Base-by-base conservation (phyloP, 257 asterid species). In the Ehretia macrophylla region DNA sequence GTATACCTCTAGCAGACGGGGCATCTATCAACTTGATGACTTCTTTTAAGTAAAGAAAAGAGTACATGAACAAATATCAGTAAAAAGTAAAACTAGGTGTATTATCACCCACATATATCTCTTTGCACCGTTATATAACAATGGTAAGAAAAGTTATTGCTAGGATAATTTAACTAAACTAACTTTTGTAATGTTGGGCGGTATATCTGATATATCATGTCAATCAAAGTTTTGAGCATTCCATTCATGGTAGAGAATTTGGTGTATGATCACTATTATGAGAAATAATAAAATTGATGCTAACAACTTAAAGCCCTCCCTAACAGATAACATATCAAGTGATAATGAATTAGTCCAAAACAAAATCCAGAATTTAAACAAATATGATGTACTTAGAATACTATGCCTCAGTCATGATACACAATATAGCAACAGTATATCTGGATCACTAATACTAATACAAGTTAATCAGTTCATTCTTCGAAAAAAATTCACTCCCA, bases 1-100 rank as follows among this genome's bases (percentile, higher is more conserved):
- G 54, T 39, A 59, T 19, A 23, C 44, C 11, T 6, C 40, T 22
- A 47, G 47, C 48, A 48, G 48, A 59, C n/a, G 65, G n/a, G 22
- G 53, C 17, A 54, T 17, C 47, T 39, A 23, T 42, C 11, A 17
- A 17, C 45, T 42, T 51, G 32, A 4, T 1, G 11, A 52, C 3
- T 27, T 27, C 35, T 27, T 17, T 4, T 40, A 17, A 9, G 27
- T n/a, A 17, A 14, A 42, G 14, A n/a, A 57, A 51, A 66, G 16
- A 50, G 13, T 4, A 20, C 8, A 63, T 16, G 50, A 45, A 55
- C 37, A 23, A 45, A 38, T 14, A 65, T 20, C 46, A 16, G 59
- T 22, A 65, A 21, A 38, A 20, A 9, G 59, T 62, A 51, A 38
- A 17, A 16, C n/a, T n/a, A n/a, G n/a, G n/a, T n/a, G n/a, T n/a